These are phyloP conservation scores for Asterochloris sp. DNA, from an alignment of 139 green algal genomes.

Conservation along the genomic window DNA sequence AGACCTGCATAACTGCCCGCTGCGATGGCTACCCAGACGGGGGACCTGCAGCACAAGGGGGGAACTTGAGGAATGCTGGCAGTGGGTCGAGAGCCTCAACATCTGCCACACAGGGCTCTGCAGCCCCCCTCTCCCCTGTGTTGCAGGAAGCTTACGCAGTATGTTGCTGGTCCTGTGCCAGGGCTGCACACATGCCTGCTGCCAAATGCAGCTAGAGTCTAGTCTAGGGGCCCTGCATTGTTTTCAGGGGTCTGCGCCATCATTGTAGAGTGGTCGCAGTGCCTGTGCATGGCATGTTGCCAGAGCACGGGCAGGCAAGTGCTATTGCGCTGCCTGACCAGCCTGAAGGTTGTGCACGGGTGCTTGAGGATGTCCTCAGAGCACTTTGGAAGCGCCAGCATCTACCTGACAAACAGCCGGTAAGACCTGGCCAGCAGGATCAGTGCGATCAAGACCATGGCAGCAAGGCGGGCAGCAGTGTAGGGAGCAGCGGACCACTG, in stretches of 20 bases:
- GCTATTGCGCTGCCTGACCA: neutral
- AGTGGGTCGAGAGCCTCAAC: too few species aligned
- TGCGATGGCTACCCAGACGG: neutral
- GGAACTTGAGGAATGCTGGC: neutral
- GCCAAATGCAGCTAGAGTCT: too few species aligned
- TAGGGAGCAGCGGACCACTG: neutral
- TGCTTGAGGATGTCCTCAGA: neutral
- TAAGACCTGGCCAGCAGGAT: conserved; percentile 4
- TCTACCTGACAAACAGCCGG: conserved; percentile 5
- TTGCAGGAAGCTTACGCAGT: too few species aligned
- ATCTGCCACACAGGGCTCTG: neutral
- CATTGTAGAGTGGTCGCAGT: neutral
- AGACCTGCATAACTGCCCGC: neutral
- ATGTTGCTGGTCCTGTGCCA: too few species aligned
- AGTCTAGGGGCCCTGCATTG: too few species aligned
- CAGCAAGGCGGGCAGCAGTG: neutral
- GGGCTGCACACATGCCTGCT: too few species aligned
- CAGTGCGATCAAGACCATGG: conserved; percentile 3
- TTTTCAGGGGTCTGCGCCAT: neutral
- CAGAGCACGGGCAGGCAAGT: neutral
- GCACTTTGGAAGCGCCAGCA: neutral
- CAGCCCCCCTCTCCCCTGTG: too few species aligned
- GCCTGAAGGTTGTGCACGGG: neutral
- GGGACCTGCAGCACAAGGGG: neutral
- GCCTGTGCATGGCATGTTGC: neutral